Percentiles rank a stretch among this genome's conserved stretches.
These are phyloP conservation scores for Clonostachys rosea DNA, from an alignment of 2,329 filamentous ascomycete species.

Conservation along the genomic window DNA sequence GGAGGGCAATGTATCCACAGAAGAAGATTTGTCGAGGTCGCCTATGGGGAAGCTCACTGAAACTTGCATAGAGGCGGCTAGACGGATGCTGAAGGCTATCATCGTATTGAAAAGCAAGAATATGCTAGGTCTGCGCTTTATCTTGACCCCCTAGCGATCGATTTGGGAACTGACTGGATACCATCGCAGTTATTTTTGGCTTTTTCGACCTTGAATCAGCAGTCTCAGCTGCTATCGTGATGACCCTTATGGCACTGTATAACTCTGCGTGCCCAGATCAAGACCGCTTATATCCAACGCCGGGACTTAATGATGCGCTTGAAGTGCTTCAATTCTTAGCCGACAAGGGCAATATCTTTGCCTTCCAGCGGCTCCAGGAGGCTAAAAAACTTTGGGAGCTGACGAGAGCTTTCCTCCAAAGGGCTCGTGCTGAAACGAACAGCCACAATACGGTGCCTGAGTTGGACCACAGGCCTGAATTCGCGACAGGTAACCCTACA, in stretches of 20 bases:
- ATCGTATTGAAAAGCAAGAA: not conserved
- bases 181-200: not conserved
- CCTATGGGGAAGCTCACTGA: not conserved
- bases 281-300: conserved; percentile 13
- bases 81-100: not conserved
- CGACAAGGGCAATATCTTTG: conserved; percentile 16
- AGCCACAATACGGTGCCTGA: no score
- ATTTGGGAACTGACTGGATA: not conserved
- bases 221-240: conserved; percentile 16
- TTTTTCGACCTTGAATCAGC: conserved; percentile 15
- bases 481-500: no score
- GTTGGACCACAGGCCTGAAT: no score
- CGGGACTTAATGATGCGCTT: conserved; percentile 14
- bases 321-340: conserved; percentile 18
- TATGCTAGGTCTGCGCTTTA: no score
- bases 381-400: no score
- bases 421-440: no score
- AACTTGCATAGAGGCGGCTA: not conserved
- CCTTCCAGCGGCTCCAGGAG: conserved; percentile 13
- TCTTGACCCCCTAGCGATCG: no score
- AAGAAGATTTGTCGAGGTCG: not conserved
- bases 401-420: no score
- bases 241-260: conserved; percentile 14
- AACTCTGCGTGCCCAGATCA: conserved; percentile 16
- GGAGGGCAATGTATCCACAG: no score